Evolutionary conservation across 139 green algal species (phyloP).

Genomic region (Chlamydomonas incerta): DNA sequence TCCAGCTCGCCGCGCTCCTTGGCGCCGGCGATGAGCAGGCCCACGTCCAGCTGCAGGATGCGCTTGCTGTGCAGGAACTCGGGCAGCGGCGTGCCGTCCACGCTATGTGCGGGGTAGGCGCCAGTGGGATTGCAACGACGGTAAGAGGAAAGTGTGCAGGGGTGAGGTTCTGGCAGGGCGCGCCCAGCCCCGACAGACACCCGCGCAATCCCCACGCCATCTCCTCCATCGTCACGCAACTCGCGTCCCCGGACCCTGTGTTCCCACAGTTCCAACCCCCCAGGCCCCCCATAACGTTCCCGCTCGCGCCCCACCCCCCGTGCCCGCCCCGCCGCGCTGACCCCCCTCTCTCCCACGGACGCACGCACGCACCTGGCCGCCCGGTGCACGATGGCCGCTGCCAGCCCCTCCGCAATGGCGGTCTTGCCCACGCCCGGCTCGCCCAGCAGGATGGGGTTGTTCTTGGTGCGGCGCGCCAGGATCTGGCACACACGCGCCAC

Average conservation of each 20-base stretch:
- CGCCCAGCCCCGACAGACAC: too few relatives aligned
- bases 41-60: conserved; percentile 95
- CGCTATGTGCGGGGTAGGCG: not conserved
- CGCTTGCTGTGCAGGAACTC: conserved; percentile 89
- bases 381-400: conserved; percentile 80
- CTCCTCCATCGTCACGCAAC: too few relatives aligned
- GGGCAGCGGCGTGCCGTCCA: conserved; percentile 79
- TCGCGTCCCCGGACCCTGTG: too few relatives aligned
- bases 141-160: too few relatives aligned
- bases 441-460: conserved; percentile 98
- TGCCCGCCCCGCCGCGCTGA: too few relatives aligned
- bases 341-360: too few relatives aligned
- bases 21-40: conserved; percentile 89
- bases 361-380: not conserved
- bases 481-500: conserved; percentile 89
- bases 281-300: too few relatives aligned
- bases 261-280: too few relatives aligned
- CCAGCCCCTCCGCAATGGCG: conserved; percentile 94
- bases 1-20: conserved; percentile 99
- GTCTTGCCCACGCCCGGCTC: conserved; percentile 96
- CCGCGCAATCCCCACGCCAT: too few relatives aligned
- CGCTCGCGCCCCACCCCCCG: too few relatives aligned
- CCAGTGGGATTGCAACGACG: too few relatives aligned
- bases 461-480: conserved; percentile 90
- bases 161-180: too few relatives aligned